Conservation (phyloP, 805 yeast species). For the Saturnispora sekii region DNA sequence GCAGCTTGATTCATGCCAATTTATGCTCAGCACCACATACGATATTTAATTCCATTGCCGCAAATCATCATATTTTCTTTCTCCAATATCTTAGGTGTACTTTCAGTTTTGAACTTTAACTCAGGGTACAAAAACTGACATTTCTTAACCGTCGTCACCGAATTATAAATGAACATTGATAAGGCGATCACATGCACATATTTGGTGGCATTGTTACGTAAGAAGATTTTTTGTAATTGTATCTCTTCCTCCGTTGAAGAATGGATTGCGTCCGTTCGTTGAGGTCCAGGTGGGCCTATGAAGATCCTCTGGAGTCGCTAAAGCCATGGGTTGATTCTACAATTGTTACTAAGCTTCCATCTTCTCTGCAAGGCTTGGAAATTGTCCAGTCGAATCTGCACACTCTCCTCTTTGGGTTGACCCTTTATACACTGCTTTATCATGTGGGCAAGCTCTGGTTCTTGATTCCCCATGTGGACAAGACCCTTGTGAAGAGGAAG, state of each 20-base stretch:
- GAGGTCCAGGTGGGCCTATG: slow-evolving; percentile 13
- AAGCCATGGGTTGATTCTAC: slow-evolving; percentile 15
- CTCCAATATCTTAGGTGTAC: too few relatives aligned
- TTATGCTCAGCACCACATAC: too few relatives aligned
- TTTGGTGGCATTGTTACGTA: too few relatives aligned
- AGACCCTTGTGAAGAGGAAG: slow-evolving; percentile 13
- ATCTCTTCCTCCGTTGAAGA: not conserved
- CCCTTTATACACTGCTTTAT: slow-evolving; percentile 14
- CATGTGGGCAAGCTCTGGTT: slow-evolving; percentile 13
- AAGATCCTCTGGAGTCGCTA: slow-evolving; percentile 17
- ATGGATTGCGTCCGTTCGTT: slow-evolving; percentile 6
- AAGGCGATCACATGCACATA: too few relatives aligned
- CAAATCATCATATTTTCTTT: too few relatives aligned
- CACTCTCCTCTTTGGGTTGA: slow-evolving; percentile 16
- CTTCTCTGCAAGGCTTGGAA: slow-evolving; percentile 1
- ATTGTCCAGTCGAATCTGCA: slow-evolving; percentile 15
- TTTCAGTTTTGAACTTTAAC: too few relatives aligned
- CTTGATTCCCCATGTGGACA: slow-evolving; percentile 10
- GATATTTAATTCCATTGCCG: too few relatives aligned
- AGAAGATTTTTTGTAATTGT: not conserved
- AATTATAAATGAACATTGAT: too few relatives aligned
- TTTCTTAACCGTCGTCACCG: too few relatives aligned
- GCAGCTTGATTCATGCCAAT: too few relatives aligned
- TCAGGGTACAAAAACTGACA: too few relatives aligned
- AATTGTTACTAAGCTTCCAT: slow-evolving; percentile 19